Percentiles rank a stretch among this genome's conserved stretches.
Conservation (phyloP, 768 basidiomycete species). For the Melanogaster broomeanus region DNA sequence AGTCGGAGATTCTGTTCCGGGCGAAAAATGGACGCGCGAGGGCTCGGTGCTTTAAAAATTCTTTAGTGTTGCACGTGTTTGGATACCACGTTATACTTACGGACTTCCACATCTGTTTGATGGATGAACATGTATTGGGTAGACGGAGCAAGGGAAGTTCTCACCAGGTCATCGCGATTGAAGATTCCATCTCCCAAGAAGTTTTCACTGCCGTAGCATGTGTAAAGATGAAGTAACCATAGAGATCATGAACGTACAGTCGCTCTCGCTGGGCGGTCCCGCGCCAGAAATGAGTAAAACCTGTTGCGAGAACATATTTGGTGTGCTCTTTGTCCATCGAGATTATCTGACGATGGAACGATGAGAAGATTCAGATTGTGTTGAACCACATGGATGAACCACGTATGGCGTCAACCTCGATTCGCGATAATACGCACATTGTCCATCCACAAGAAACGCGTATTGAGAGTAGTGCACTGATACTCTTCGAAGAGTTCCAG, state of each 20-base stretch:
- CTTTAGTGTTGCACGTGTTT: not conserved
- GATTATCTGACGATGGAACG: constrained; percentile 49
- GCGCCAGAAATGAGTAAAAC: constrained; percentile 69
- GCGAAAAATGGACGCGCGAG: constrained; percentile 76
- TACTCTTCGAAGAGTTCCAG: constrained; percentile 70
- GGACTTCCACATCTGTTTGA: constrained; percentile 59
- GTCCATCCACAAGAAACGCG: constrained; percentile 68
- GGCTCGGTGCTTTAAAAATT: constrained; percentile 53
- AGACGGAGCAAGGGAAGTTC: constrained; percentile 8
- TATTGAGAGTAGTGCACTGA: constrained; percentile 68
- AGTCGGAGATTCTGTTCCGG: constrained; percentile 69
- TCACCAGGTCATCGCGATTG: constrained; percentile 72
- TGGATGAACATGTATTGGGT: constrained; percentile 6
- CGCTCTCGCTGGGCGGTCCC: constrained; percentile 64
- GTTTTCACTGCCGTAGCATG: constrained; percentile 31
- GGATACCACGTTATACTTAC: constrained; percentile 33
- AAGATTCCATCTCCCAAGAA: constrained; percentile 80
- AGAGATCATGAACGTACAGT: constrained; percentile 44
- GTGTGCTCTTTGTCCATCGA: constrained; percentile 73
- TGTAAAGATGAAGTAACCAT: constrained; percentile 4
- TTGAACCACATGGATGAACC: not conserved
- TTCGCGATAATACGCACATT: constrained; percentile 46
- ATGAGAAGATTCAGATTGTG: not conserved
- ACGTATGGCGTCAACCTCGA: not conserved
- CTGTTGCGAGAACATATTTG: constrained; percentile 65